Evolutionary conservation across 306 rosid genomes (phyloP).

Genomic region (Sindora glabra): DNA sequence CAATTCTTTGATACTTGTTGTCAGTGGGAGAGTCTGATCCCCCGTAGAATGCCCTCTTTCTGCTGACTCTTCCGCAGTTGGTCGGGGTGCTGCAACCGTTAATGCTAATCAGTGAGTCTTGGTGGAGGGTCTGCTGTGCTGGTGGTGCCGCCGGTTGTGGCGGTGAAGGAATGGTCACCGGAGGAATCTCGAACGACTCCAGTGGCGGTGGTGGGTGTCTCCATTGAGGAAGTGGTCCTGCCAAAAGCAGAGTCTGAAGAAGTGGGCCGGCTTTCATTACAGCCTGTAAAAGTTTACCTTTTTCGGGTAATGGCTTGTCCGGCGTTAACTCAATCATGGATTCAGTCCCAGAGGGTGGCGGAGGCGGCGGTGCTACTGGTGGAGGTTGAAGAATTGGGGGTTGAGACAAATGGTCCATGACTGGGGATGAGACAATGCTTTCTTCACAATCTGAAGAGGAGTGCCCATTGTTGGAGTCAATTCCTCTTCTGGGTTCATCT

Average conservation of each 20-base stretch:
- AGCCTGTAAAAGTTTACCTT: constrained; percentile 92
- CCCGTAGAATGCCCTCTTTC: constrained; percentile 64
- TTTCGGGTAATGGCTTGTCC: constrained; percentile 82
- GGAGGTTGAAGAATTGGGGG: constrained; percentile 24
- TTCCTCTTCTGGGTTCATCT: constrained; percentile 77
- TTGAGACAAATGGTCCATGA: constrained; percentile 42
- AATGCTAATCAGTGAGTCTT: constrained; percentile 39
- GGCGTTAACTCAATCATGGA: constrained; percentile 37
- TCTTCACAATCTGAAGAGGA: constrained; percentile 96
- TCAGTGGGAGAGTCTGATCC: constrained; percentile 61
- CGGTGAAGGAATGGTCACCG: constrained; percentile 71
- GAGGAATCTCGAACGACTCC: constrained; percentile 83
- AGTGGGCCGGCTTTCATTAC: constrained; percentile 98
- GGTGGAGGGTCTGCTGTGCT: constrained; percentile 35
- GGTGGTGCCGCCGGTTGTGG: constrained; percentile 5
- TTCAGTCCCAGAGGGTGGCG: not conserved
- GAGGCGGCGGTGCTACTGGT: not conserved
- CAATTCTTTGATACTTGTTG: constrained; percentile 65
- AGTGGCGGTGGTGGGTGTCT: constrained; percentile 98
- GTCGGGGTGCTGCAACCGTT: constrained; percentile 18
- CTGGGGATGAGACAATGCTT: constrained; percentile 92
- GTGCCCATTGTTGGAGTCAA: constrained; percentile 65
- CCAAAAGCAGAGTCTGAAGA: constrained; percentile 77
- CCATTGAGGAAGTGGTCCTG: constrained; percentile 99
- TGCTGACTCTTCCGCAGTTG: constrained; percentile 48